Base-by-base conservation (phyloP, 2,329 filamentous ascomycete species). In the Scedosporium boydii region DNA sequence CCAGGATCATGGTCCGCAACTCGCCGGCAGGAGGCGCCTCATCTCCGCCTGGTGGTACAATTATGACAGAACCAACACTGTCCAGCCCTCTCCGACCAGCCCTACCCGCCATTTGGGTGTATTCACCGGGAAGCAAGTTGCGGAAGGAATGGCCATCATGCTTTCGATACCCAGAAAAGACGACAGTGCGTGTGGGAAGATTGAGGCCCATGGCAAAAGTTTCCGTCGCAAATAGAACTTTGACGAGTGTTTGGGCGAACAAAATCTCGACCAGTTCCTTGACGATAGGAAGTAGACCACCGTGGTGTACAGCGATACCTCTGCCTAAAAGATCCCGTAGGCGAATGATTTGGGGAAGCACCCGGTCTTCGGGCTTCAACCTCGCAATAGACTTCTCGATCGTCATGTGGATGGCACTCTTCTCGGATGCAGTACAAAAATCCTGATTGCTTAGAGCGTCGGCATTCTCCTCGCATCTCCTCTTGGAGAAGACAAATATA, bases 131-230 rank as follows among this genome's bases (percentile, higher is more conserved):
- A 0, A 96, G 80, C 0, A 99, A 80, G 71, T 97, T 95, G 67
- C 95, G 84, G 78, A 98, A 98, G 3, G 86, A 85, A 68, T 95
- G 90, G 5, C 95, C 95, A 70, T 99, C 95, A 67, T 97, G 93
- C 73, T 99, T 99, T 60, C 95, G 87, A 74, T 95, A 96, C 9
- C 95, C 95, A 10, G 95, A 98, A 74, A 99, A 99, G 1, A 98
- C 93, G 0, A 99, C 95, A 0, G 95, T 99, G 67, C 95, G 85
- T 1, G 95, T 99, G 0, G 95, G 95, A 63, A 99, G 77, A 71
- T 99, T 99, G 38, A 99, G 81, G 29, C 95, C 95, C 93, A 99
- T 99, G 42, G 95, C 95, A 74, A 99, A 99, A 0, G 95, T 99
- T 73, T 99, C 95, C 0, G 95, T 99, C 0, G 95, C 95, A 70